These are phyloP conservation scores for Blastobotrys petasosporus DNA, from an alignment of 1,139 yeast genomes.

Conservation along the genomic window DNA sequence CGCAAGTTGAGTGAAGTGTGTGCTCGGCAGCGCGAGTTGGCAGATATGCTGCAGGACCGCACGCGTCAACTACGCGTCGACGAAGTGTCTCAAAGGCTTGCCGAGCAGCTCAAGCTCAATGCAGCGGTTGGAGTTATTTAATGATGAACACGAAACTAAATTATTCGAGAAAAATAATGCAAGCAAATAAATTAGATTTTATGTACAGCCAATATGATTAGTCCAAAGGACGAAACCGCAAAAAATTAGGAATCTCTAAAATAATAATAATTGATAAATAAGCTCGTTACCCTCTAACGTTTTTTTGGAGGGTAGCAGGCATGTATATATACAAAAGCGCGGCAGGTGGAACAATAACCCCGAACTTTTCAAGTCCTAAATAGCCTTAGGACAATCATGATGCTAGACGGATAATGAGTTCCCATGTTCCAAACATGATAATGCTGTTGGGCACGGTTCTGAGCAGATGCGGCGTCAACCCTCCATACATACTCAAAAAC, in stretches of 20 bases:
- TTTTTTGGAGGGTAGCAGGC: neutral
- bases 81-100: neutral
- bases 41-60: constrained; percentile 8
- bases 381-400: too few species aligned
- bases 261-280: too few species aligned
- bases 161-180: neutral
- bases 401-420: constrained; percentile 59
- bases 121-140: neutral
- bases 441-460: constrained; percentile 97
- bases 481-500: constrained; percentile 89
- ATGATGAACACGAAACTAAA: too few species aligned
- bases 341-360: too few species aligned
- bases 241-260: too few species aligned
- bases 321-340: neutral
- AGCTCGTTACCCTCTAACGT: neutral
- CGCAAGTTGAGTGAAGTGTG: constrained; percentile 10
- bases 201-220: too few species aligned
- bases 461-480: constrained; percentile 91
- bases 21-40: constrained; percentile 10
- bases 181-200: too few species aligned
- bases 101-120: neutral
- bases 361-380: too few species aligned
- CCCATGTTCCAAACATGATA: constrained; percentile 99
- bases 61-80: neutral
- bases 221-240: too few species aligned